Evolutionary conservation across 768 basidiomycete genomes (phyloP).

Genomic region (Stropharia rugosoannulata): DNA sequence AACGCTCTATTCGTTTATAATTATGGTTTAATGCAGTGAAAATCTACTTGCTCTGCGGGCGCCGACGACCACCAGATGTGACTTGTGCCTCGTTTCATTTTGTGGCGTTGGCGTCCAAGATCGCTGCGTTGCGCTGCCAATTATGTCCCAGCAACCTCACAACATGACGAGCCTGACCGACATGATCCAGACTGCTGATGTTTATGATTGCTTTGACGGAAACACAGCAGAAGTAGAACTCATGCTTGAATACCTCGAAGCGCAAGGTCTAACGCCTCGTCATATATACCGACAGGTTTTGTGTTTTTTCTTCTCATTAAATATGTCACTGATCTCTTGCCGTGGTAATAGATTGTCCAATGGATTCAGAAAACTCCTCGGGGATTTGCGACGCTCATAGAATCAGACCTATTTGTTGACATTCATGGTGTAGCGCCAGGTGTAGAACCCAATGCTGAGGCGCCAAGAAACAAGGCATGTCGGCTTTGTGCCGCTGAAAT

Average conservation of each 20-base stretch:
- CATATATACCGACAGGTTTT: slow-evolving; percentile 76
- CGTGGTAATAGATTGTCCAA: slow-evolving; percentile 51
- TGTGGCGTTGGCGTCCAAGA: slow-evolving; percentile 79
- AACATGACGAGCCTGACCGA: slow-evolving; percentile 68
- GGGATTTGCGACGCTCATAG: slow-evolving; percentile 65
- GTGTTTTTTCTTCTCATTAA: slow-evolving; percentile 11
- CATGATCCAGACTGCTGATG: slow-evolving; percentile 70
- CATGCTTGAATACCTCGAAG: slow-evolving; percentile 77
- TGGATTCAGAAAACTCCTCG: slow-evolving; percentile 59
- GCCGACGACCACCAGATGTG: slow-evolving; percentile 79
- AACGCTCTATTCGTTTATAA: neutral
- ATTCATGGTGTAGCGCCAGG: slow-evolving; percentile 59
- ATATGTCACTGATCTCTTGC: neutral
- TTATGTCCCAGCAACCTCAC: slow-evolving; percentile 65
- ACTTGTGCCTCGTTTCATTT: slow-evolving; percentile 79
- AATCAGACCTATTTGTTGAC: slow-evolving; percentile 71
- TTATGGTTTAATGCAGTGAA: slow-evolving; percentile 46
- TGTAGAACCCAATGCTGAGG: slow-evolving; percentile 52
- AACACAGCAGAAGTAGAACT: slow-evolving; percentile 81
- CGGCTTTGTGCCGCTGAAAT: slow-evolving; percentile 77
- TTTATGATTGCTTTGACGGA: slow-evolving; percentile 79
- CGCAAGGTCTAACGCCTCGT: slow-evolving; percentile 58
- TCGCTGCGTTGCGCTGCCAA: slow-evolving; percentile 62
- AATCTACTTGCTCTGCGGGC: slow-evolving; percentile 70
- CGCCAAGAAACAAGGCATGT: slow-evolving; percentile 62